phyloP scores from a whole-genome alignment of 495 filamentous ascomycete genomes.

The Talaromyces stipitatus region DNA sequence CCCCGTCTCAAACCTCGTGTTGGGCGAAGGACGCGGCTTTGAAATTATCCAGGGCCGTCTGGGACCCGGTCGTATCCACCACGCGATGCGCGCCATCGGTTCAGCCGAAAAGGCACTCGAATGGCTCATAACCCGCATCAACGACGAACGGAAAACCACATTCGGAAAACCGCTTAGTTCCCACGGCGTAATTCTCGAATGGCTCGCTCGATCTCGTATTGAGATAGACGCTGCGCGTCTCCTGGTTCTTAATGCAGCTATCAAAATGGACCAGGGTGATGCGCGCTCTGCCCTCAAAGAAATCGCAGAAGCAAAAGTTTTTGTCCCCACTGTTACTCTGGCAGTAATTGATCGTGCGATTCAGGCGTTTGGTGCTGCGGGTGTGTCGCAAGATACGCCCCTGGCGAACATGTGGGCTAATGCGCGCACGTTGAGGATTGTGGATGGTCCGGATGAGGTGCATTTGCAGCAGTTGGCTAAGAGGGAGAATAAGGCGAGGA shows the following conservation, averaged over 20 bases:
- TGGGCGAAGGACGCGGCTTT: constrained; percentile 88
- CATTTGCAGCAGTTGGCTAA: constrained; percentile 85
- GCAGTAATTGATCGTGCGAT: constrained; percentile 81
- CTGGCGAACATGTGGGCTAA: constrained; percentile 81
- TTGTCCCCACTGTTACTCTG: constrained; percentile 69
- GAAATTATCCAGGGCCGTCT: constrained; percentile 94
- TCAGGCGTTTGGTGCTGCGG: constrained; percentile 77
- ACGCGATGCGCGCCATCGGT: constrained; percentile 87
- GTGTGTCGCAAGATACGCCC: constrained; percentile 86
- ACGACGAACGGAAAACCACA: constrained; percentile 76
- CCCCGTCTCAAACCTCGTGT: constrained; percentile 66
- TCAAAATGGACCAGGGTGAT: constrained; percentile 77
- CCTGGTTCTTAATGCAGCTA: constrained; percentile 80
- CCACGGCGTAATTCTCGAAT: constrained; percentile 88
- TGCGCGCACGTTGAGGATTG: constrained; percentile 74
- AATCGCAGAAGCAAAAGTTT: constrained; percentile 82
- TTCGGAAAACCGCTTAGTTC: constrained; percentile 74
- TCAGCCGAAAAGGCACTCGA: constrained; percentile 78
- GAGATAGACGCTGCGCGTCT: constrained; percentile 86
- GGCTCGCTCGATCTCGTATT: constrained; percentile 83
- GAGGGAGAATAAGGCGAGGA: constrained; percentile 68
- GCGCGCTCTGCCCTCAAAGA: constrained; percentile 75
- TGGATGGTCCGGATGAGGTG: constrained; percentile 90
- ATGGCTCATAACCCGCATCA: constrained; percentile 83
- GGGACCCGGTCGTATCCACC: constrained; percentile 87